phyloP scores from a whole-genome alignment of 169 alveolate genomes.

The Plasmodium berghei region DNA sequence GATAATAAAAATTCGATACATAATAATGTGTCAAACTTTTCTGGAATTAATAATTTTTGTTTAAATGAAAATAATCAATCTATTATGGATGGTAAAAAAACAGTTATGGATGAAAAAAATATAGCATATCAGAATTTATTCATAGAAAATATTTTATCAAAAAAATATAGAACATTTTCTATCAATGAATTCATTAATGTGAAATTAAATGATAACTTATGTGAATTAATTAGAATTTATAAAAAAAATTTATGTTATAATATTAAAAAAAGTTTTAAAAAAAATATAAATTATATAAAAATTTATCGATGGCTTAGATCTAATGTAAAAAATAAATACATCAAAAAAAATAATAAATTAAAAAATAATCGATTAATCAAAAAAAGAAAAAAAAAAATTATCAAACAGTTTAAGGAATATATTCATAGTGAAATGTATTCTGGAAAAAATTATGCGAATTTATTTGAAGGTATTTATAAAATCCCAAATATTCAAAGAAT shows the following conservation, averaged over 20 bases:
- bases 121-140: constrained; percentile 24
- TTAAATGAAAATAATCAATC: background rate
- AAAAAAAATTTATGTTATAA: constrained; percentile 45
- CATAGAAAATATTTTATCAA: constrained; percentile 53
- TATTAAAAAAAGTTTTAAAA: constrained; percentile 16
- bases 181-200: constrained; percentile 69
- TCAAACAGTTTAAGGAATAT: background rate
- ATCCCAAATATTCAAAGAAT: too few relatives aligned
- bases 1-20: background rate
- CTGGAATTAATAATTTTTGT: too few relatives aligned
- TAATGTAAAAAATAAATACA: background rate
- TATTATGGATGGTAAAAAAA: too few relatives aligned
- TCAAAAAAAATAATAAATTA: background rate
- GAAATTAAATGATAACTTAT: constrained; percentile 28
- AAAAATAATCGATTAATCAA: constrained; percentile 7
- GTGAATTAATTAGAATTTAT: constrained; percentile 29
- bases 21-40: too few relatives aligned
- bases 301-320: background rate
- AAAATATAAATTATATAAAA: constrained; percentile 1
- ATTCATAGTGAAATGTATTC: background rate
- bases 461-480: too few relatives aligned
- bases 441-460: background rate
- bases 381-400: constrained; percentile 13
- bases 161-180: constrained; percentile 39
- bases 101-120: background rate